Conservation (phyloP, 2,329 filamentous ascomycete species). For the Aspergillus transmontanensis region DNA sequence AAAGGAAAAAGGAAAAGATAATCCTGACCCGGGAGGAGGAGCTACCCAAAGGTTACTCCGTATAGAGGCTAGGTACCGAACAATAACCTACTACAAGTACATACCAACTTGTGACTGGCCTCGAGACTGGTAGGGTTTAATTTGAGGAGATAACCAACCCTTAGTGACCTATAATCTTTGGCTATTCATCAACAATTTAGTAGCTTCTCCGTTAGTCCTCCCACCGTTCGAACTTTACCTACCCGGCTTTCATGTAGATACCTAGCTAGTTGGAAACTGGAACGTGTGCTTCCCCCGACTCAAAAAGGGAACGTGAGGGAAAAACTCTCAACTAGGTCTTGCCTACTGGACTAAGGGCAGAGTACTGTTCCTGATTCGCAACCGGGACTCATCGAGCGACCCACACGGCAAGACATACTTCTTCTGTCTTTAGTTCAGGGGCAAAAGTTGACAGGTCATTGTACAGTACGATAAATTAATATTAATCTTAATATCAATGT, state of each 20-base stretch:
- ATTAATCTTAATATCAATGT: not conserved
- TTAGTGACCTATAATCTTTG: not conserved
- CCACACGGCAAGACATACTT: conserved; percentile 4
- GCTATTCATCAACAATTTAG: not conserved
- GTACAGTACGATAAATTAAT: not conserved
- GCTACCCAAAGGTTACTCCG: not conserved
- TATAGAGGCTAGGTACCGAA: not conserved
- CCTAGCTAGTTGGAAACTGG: not conserved
- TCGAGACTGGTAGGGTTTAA: not conserved
- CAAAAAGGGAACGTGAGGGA: not conserved
- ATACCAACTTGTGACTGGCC: not conserved
- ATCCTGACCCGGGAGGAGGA: not conserved
- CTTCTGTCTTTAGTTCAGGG: not conserved
- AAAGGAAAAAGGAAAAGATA: not conserved
- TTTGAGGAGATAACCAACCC: not conserved
- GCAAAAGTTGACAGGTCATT: conserved; percentile 3
- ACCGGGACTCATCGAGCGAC: not conserved
- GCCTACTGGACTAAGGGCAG: not conserved
- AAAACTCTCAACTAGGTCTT: not conserved
- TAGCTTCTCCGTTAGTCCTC: not conserved
- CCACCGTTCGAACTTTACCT: not conserved
- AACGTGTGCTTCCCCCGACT: not conserved
- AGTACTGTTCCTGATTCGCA: not conserved
- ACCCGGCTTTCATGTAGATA: not conserved
- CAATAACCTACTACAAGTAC: not conserved